These are phyloP conservation scores for Mucor piriformis DNA, from an alignment of 371 early-diverging fungal genomes.

Conservation along the genomic window DNA sequence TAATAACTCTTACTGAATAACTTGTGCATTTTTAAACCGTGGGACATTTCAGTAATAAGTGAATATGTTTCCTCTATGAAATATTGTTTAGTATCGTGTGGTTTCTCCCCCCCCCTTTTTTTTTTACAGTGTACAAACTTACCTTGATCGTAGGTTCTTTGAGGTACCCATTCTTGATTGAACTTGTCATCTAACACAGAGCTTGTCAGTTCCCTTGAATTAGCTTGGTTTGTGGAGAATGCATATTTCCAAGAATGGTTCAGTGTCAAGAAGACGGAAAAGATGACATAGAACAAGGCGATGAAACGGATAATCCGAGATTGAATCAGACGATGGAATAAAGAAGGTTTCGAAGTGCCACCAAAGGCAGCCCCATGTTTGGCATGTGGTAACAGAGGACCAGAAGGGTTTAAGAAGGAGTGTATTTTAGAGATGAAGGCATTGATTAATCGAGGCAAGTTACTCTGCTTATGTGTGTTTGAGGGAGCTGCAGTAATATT, in stretches of 20 bases:
- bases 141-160: slow-evolving; percentile 51
- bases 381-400: slow-evolving; percentile 45
- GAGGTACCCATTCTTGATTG: slow-evolving; percentile 41
- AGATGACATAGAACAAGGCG: slow-evolving; percentile 41
- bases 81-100: background rate
- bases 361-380: slow-evolving; percentile 48
- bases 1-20: slow-evolving; percentile 47
- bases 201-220: background rate
- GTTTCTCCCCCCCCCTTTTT: background rate
- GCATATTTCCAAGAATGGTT: slow-evolving; percentile 41
- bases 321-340: slow-evolving; percentile 15
- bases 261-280: slow-evolving; percentile 46
- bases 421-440: slow-evolving; percentile 17
- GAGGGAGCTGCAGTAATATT: background rate
- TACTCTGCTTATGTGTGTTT: background rate
- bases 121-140: background rate
- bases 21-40: slow-evolving; percentile 50
- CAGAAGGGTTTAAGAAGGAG: slow-evolving; percentile 31
- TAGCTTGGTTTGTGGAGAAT: background rate
- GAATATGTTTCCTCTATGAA: slow-evolving; percentile 39
- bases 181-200: slow-evolving; percentile 4
- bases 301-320: slow-evolving; percentile 37
- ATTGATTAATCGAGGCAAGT: slow-evolving; percentile 9
- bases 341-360: slow-evolving; percentile 31
- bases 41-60: slow-evolving; percentile 42